Evolutionary conservation across 768 basidiomycete genomes (phyloP), one percentile per base, ranked within the genome.

Genomic region (Megacollybia marginata): DNA sequence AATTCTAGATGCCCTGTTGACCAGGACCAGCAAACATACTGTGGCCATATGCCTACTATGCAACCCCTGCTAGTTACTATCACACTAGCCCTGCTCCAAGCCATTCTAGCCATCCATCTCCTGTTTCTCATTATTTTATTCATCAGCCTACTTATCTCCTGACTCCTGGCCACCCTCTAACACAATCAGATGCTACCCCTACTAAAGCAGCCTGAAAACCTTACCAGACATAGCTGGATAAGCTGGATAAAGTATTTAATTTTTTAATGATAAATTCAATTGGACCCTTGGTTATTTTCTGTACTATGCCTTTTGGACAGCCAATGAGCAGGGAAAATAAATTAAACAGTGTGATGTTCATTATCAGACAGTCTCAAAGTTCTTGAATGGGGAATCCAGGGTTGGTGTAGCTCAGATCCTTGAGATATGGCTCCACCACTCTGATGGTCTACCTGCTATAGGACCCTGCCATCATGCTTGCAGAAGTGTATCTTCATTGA

Each of bases 401-500:
- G 13, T 15, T 40, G 15, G 18, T 40, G 38, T 40, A 40, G 13
- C 38, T 40, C 2, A 40, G 3, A 40, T 40, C 18, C 38, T 40
- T 5, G 8, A 40, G 3, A 15, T 15, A 15, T 40, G 38, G 38
- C 13, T 40, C 15, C 15, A 40, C 15, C 13, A 18, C 38, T 40
- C 38, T 18, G 38, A 40, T 40, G 38, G 38, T 13, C 18, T 40
- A 40, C 38, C 23, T n/a, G n/a, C n/a, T 36, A 16, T 36, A 10
- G 35, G 23, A 10, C 44, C 15, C 15, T 50, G 33, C 34, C 44
- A 43, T 23, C 44, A 28, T 13, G 52, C 56, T 15, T 51, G 51
- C 33, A 43, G 42, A 5, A 57, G 40, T 2, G 52, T 53, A 31
- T 53, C 33, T 44, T 49, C 40, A 33, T 55, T 54, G 48, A 55